Evolutionary conservation across 164 flowering plant genomes (phyloP), one percentile per base, ranked within the genome.

Genomic region (Aristolochia contorta): DNA sequence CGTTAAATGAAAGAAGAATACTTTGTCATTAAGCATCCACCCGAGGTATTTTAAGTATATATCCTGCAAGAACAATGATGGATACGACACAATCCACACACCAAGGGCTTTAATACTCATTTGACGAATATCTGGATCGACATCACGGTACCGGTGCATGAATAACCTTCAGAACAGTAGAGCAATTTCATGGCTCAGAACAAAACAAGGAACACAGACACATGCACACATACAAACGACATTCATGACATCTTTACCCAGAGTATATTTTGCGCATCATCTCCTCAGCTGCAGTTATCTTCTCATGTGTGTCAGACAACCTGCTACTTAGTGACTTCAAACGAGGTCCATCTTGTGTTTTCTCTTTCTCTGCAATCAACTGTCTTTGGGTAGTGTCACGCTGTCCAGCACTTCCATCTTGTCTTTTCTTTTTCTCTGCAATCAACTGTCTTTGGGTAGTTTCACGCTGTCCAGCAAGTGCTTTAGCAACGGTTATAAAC

Each of bases 21-120:
- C 99, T 72, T 94, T 94, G 71, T 94, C 99, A 75, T 91, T 94
- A 63, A 94, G 66, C 16, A 97, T 94, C 99, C 99, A 94, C 32
- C 99, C 99, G 58, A 94, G 96, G 75, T 94, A 94, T 73, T 94
- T 94, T 59, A 94, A 78, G 69, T 94, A 94, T 45, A 81, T 72
- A 74, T 94, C 97, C 73, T 89, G 93, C 82, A 94, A 72, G 77
- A 94, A 94, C 50, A 94, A 56, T 52, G 96, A 82, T 12, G 97
- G 99, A 60, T 94, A 94, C 32, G 95, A 89, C 74, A 88, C 71
- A 70, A 88, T 83, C 99, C 99, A 94, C 46, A 73, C 76, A 65
- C 99, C 99, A 54, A 94, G 86, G n/a, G 95, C 84, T 67, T 89
- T 79, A 66, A 94, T 94, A 77, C 96, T 91, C 13, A 86, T 71